Evolutionary conservation across 129 eudicot genomes (phyloP), one percentile per base, ranked within the genome.

Genomic region (Centaurea solstitialis): DNA sequence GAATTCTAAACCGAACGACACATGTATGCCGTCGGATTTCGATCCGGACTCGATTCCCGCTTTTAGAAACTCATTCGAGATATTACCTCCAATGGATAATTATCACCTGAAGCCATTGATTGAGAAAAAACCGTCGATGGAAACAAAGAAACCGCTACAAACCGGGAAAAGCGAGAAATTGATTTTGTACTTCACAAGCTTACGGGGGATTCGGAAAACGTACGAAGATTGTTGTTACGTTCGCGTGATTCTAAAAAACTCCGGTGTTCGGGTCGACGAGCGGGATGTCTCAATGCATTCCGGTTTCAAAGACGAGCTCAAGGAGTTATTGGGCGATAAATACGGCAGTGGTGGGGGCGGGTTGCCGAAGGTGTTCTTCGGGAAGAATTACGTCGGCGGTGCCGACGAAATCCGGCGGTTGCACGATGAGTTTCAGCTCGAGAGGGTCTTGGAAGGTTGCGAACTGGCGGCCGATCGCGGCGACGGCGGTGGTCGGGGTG

Each of bases 261-360:
- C 86, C 0, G 91, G 94, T 2, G 84, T 89, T 59, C 80, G 88
- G 33, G 87, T 95, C 2, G 99, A 95, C 13, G 99, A 95, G 72
- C 87, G 99, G n/a, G 99, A 95, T 62, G 94, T 95, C 12, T 95
- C 99, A 0, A 92, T 95, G 99, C 98, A 95, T 85, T 92, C 89
- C 22, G 97, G 95, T 10, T 95, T 95, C 82, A 93, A 80, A 84
- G 98, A 95, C 9, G 99, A 95, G 74, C 75, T 95, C 71, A 95
- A 85, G 68, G 97, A 84, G 86, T 62, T 91, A 39, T 21, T 91
- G 78, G 97, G 91, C 5, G 91, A 88, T 15, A 85, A 82, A n/a
- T 85, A 50, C 22, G 61, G 37, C 37, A 3, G 66, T n/a, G 84
- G 84, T 6, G 79, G 89, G 21, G 89, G 86, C 6, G 90, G 87